Base-by-base conservation (phyloP, 2,329 filamentous ascomycete genomes). In the Fusarium torreyae region DNA sequence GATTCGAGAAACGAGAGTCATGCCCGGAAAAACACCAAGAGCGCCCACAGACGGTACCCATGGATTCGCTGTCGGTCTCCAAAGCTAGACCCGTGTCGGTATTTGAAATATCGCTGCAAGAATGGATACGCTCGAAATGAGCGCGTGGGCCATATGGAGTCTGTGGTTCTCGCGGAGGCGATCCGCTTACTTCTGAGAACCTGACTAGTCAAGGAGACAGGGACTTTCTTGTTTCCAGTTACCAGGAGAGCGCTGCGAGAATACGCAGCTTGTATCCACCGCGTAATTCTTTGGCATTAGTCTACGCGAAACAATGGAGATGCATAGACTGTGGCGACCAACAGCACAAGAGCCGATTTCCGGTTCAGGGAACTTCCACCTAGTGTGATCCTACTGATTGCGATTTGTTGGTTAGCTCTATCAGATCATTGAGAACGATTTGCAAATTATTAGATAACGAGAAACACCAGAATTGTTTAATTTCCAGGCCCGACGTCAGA, bases 211-310 rank as follows among this genome's bases (percentile, higher is more conserved):
- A 24, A 24, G 20, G 15, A 17, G 43, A 45, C 17, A 33, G 17
- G 43, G 7, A 6, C 6, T 36, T 13, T 31, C 4, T 31, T 17
- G 43, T 36, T n/a, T 36, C 22, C 10, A 31, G 28, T 11, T 4
- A 10, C 28, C 28, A 45, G 43, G 43, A 45, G 9, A 31, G 11
- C 9, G 7, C 15, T 24, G 43, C 43, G 7, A 45, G 17, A n/a
- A 31, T 31, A 45, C 28, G 43, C 43, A 45, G 43, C 43, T 45
- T 45, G 24, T 31, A 45, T 45, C 43, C 43, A 45, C 43, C 8
- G 7, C 17, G 28, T 39, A 18, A 15, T 45, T 31, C 17, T 20
- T 18, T n/a, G 15, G 17, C 24, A 6, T 31, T 24, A 31, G 17
- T 45, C 7, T 33, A 24, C 43, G 15, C 20, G 43, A 31, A 31